Evolutionary conservation across 192 early-diverging fungal genomes (phyloP).

Genomic region (Linnemannia elongata): DNA sequence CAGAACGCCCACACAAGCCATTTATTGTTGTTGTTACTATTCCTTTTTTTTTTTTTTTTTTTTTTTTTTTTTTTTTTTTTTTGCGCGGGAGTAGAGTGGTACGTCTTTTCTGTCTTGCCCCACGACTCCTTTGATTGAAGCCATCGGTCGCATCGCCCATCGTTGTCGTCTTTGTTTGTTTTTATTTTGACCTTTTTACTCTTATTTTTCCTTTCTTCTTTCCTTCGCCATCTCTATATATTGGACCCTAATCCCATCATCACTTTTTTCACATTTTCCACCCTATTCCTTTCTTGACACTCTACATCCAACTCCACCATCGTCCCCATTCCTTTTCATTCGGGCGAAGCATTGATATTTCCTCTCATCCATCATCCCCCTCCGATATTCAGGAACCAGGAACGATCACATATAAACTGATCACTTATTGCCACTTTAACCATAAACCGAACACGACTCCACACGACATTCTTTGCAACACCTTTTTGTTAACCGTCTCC

Average conservation of each 20-base stretch:
- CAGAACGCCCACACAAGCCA: too few relatives aligned
- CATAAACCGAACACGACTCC: background rate
- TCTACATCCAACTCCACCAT: background rate
- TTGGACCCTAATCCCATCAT: background rate
- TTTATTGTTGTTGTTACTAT: too few relatives aligned
- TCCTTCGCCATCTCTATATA: background rate
- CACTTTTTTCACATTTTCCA: background rate
- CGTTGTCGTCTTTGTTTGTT: background rate
- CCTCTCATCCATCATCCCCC: background rate
- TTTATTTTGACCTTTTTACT: background rate
- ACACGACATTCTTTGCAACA: too few relatives aligned
- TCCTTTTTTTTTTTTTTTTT: too few relatives aligned
- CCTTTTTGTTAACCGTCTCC: background rate
- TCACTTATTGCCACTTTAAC: background rate
- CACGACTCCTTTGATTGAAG: background rate
- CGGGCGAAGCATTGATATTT: background rate
- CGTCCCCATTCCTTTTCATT: background rate
- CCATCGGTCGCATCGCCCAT: conserved; percentile 9
- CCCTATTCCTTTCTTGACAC: background rate
- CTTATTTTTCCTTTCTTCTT: background rate
- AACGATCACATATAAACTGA: background rate
- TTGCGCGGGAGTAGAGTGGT: conserved; percentile 11
- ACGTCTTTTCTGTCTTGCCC: conserved; percentile 2
- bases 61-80: background rate
- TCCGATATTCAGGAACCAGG: background rate